phyloP scores from a whole-genome alignment of 2,329 filamentous ascomycete genomes.

The Bipolaris bicolor region DNA sequence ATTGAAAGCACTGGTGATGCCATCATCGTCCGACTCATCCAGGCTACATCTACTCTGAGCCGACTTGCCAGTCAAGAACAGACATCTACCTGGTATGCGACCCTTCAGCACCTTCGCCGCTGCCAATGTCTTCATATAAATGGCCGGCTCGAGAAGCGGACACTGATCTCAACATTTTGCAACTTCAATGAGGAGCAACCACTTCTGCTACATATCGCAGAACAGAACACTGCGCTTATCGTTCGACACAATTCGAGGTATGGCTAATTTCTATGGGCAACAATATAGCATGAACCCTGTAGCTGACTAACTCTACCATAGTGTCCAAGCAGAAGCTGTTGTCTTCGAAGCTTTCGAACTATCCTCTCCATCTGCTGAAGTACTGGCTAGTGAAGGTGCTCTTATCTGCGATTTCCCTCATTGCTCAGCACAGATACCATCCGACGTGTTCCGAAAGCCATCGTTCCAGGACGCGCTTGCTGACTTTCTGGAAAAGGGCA shows the following conservation, averaged over 20 bases:
- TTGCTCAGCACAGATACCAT: conserved; percentile 55
- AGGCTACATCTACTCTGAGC: conserved; percentile 24
- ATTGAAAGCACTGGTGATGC: conserved; percentile 27
- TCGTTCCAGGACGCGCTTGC: conserved; percentile 57
- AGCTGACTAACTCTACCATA: conserved; percentile 20
- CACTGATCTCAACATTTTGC: conserved; percentile 14
- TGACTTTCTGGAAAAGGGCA: conserved; percentile 62
- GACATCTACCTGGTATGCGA: conserved; percentile 18
- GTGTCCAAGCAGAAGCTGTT: conserved; percentile 24
- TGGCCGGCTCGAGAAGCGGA: conserved; percentile 17
- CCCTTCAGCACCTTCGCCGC: conserved; percentile 17
- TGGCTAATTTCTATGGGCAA: conserved; percentile 21
- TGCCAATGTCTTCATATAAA: conserved; percentile 15
- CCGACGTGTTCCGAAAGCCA: conserved; percentile 45
- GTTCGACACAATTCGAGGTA: conserved; percentile 44
- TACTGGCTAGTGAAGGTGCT: conserved; percentile 58
- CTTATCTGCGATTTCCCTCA: conserved; percentile 66
- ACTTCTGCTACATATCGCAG: conserved; percentile 48
- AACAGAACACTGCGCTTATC: conserved; percentile 56
- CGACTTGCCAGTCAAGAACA: conserved; percentile 14
- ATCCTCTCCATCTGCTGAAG: conserved; percentile 58
- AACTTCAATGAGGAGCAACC: conserved; percentile 14
- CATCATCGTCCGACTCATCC: conserved; percentile 34
- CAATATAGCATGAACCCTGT: background rate
- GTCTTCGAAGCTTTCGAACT: conserved; percentile 66